Base-by-base conservation (phyloP, 2,329 filamentous ascomycete species). In the Periconia sp. region DNA sequence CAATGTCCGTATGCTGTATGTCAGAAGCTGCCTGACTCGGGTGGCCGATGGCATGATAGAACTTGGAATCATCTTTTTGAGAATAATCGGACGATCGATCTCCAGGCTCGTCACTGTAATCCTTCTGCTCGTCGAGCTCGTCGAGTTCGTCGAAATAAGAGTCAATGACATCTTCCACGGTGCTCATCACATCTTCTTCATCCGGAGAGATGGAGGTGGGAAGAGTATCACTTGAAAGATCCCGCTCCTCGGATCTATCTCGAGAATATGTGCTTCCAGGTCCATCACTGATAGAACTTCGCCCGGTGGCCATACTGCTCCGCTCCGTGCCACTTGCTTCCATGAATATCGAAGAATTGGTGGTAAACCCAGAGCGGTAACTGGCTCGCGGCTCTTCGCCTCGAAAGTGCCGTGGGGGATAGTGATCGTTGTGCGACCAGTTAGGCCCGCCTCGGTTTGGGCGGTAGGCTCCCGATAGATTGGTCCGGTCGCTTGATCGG, bases 291-390 rank as follows among this genome's bases (percentile, higher is more conserved):
- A 87, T 81, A 1, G 89, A 92, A 77, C 89, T 95, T 55, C 85
- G 85, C 62, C 90, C 91, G 3, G 91, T 94, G 59, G 88, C 72
- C 47, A 94, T 81, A 67, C 92, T 96, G 71, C 90, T 95, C 56
- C 90, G 83, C 68, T 93, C 90, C 1, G 91, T 95, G n/a, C 82
- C 82, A 57, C 82, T 83, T 7, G 77, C 67, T 42, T 82, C 82
- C 47, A 82, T 74, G 41, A 80, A 74, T 64, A 83, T 86, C 15
- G 84, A 87, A 50, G 79, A 79, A 3, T 78, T 71, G 55, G 74
- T 83, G 3, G 85, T 88, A 68, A 84, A 74, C 23, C 79, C 81
- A 3, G 85, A 88, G 50, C 84, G 80, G 58, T 83, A 80, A 57
- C 85, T 87, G 14, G 82, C 79, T 20, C 85, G 78, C 20, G 81